Conservation (phyloP, 2,329 filamentous ascomycete species). For the Talaromyces sp. region DNA sequence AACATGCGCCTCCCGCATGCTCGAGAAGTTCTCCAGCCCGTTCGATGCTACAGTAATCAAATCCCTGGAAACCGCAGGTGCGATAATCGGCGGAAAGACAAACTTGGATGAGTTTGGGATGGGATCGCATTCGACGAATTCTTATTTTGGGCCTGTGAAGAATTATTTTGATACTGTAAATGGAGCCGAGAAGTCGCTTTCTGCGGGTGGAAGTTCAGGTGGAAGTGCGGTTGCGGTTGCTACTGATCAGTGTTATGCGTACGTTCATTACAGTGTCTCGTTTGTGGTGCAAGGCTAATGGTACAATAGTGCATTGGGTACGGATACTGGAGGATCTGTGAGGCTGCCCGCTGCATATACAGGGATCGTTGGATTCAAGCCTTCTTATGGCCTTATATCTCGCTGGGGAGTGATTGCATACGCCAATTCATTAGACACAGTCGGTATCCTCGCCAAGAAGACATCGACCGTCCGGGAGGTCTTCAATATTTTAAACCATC, state of each 20-base stretch:
- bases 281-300: conserved; percentile 11
- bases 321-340: conserved; percentile 89
- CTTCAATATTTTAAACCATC: conserved; percentile 53
- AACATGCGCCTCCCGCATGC: conserved; percentile 76
- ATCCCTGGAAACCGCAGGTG: conserved; percentile 62
- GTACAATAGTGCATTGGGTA: conserved; percentile 67
- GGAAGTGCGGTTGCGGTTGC: conserved; percentile 86
- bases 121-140: conserved; percentile 76
- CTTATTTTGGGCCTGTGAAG: conserved; percentile 63
- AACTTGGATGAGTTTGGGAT: conserved; percentile 97
- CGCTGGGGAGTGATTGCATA: conserved; percentile 85
- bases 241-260: conserved; percentile 58
- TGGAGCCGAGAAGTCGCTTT: conserved; percentile 49
- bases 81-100: conserved; percentile 70
- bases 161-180: conserved; percentile 31
- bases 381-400: conserved; percentile 83
- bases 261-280: conserved; percentile 26
- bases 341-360: conserved; percentile 84
- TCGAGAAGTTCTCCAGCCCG: conserved; percentile 68
- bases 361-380: conserved; percentile 80
- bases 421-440: conserved; percentile 88
- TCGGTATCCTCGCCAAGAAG: conserved; percentile 66
- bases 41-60: conserved; percentile 78
- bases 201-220: conserved; percentile 85
- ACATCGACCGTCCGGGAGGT: conserved; percentile 53